phyloP scores from a whole-genome alignment of 345 rosid species.

The Trapa incisa region DNA sequence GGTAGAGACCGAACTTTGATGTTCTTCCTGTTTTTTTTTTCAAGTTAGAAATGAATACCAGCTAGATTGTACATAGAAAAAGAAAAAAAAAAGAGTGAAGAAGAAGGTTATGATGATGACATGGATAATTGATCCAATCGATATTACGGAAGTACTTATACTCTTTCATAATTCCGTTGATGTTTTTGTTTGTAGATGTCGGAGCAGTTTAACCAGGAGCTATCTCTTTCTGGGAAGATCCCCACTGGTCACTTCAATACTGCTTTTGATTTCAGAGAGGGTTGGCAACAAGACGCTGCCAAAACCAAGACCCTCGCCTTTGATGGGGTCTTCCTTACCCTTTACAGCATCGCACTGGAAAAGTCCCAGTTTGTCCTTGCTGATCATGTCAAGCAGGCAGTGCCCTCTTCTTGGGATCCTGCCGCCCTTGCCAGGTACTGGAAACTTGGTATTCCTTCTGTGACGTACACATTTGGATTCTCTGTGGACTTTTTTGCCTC shows the following conservation, averaged over 20 bases:
- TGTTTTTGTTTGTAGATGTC: conserved; percentile 26
- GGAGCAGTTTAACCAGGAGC: conserved; percentile 41
- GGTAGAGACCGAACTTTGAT: background rate
- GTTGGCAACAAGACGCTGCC: conserved; percentile 47
- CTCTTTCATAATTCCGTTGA: background rate
- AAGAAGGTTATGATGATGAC: too few species aligned
- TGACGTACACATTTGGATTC: background rate
- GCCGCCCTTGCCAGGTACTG: conserved; percentile 30
- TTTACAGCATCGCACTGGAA: conserved; percentile 31
- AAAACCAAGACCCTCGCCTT: conserved; percentile 40
- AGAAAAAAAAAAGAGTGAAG: background rate
- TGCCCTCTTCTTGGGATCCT: conserved; percentile 41
- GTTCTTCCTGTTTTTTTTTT: background rate
- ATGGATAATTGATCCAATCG: background rate
- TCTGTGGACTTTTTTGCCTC: too few species aligned
- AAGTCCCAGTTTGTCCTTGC: conserved; percentile 33
- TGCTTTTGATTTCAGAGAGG: conserved; percentile 29
- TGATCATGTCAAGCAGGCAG: conserved; percentile 35
- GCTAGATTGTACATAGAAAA: too few species aligned
- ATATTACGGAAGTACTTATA: background rate
- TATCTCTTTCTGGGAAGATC: conserved; percentile 35
- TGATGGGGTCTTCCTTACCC: conserved; percentile 38
- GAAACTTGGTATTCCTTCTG: background rate
- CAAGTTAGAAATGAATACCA: too few species aligned
- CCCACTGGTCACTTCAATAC: conserved; percentile 40